Percentiles rank a stretch among this genome's conserved stretches.
These are phyloP conservation scores for Talaromyces sp. DNA, from an alignment of 2,329 filamentous ascomycete species.

Conservation along the genomic window DNA sequence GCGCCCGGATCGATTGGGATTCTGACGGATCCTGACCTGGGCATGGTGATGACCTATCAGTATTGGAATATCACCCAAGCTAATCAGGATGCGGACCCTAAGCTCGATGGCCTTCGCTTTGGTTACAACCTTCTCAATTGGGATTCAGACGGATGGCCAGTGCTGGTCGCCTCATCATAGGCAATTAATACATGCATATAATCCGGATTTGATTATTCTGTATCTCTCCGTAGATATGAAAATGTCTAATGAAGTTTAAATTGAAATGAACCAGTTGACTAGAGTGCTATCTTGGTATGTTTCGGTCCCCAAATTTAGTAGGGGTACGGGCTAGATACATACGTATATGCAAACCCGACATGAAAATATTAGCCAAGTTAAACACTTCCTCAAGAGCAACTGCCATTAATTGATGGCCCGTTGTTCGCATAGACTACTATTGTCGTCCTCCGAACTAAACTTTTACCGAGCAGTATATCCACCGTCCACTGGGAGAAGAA, in stretches of 20 bases:
- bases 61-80: background rate
- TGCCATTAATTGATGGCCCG: too few relatives aligned
- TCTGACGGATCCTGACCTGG: background rate
- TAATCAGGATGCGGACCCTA: background rate
- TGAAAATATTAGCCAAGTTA: background rate
- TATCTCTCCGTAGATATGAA: background rate
- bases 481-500: slow-evolving; percentile 42
- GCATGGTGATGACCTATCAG: background rate
- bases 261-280: too few relatives aligned
- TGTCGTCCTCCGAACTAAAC: background rate
- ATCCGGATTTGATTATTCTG: background rate
- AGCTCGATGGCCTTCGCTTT: background rate
- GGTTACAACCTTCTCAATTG: background rate
- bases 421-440: background rate
- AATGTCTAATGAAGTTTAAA: background rate
- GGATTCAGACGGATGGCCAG: background rate
- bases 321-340: background rate
- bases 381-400: background rate
- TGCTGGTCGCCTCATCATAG: background rate
- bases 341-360: background rate
- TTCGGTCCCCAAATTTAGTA: background rate
- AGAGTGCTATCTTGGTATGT: background rate
- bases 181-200: background rate
- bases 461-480: slow-evolving; percentile 31
- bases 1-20: background rate